Evolutionary conservation across 331 rosid genomes (phyloP), one percentile per base, ranked within the genome.

Genomic region (Pyracantha coccinea): DNA sequence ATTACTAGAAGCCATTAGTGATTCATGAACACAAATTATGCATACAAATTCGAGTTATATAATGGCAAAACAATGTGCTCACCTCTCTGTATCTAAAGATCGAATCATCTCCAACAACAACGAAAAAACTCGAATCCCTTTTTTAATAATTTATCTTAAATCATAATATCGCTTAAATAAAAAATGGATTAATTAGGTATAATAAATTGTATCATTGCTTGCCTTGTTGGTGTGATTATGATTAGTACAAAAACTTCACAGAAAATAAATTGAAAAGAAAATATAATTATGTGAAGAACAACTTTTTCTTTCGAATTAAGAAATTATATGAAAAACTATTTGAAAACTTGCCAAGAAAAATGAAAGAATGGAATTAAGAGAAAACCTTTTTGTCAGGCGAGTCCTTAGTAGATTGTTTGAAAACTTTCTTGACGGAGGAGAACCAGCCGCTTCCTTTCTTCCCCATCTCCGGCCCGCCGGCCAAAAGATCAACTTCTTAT

Each of bases 371-470:
- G 47, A 41, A 41, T 41, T 16, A 15, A 52, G n/a, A 53, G 9
- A 47, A 79, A 7, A 88, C 96, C 91, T 90, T 83, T 58, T 79
- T 83, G 17, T 83, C 87, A 33, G 87, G 83, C 69, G 83, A 81
- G 64, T 85, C 85, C 85, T 84, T 92, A 3, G 96, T 68, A 82
- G 96, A 84, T n/a, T 86, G 77, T 79, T 86, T 90, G 82, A 94
- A 92, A 35, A 84, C 99, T 80, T 83, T 94, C 92, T 88, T 94
- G 78, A 94, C 96, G 0, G 97, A 80, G 1, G 99, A 90, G 82
- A 94, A 92, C 99, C 99, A 94, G 53, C 91, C 57, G 47, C 79
- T 75, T 77, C 93, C 86, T 85, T 94, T 94, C 93, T 92, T 94
- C 67, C 97, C 97, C 99, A 94, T 92, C 77, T 81, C 69, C 31